phyloP scores from a whole-genome alignment of 2,329 filamentous ascomycete genomes.

The Alternaria brassicicola region DNA sequence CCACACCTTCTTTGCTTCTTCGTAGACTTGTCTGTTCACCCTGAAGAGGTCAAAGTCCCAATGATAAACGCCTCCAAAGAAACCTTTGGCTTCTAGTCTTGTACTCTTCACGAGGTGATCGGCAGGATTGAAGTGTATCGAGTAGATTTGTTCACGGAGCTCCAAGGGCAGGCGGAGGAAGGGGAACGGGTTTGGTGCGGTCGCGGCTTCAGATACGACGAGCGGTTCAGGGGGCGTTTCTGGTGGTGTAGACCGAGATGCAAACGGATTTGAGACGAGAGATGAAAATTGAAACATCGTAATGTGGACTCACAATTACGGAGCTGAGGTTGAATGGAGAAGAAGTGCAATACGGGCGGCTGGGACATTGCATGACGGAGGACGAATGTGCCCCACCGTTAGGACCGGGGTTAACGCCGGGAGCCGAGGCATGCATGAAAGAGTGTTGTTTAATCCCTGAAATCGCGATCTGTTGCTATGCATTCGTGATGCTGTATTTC shows the following conservation, averaged over 20 bases:
- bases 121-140: conserved; percentile 37
- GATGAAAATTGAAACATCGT: conserved; percentile 10
- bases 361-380: conserved; percentile 1
- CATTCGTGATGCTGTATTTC: neutral
- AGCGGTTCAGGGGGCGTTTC: neutral
- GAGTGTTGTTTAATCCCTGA: neutral
- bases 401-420: conserved; percentile 7
- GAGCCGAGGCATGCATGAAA: conserved; percentile 12
- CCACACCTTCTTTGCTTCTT: conserved; percentile 57
- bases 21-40: conserved; percentile 54
- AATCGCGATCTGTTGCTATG: neutral
- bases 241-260: neutral
- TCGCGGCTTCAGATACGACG: neutral
- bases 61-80: conserved; percentile 32
- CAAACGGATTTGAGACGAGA: conserved; percentile 5
- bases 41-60: conserved; percentile 50
- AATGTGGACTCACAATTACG: neutral
- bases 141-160: conserved; percentile 42
- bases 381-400: conserved; percentile 3
- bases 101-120: conserved; percentile 21
- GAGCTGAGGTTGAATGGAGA: neutral
- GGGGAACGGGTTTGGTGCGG: conserved; percentile 21
- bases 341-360: neutral
- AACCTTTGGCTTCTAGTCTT: conserved; percentile 20
- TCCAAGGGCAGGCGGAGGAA: conserved; percentile 42